Evolutionary conservation across 441 rosid species (phyloP).

Genomic region (Raphanus hybrid): DNA sequence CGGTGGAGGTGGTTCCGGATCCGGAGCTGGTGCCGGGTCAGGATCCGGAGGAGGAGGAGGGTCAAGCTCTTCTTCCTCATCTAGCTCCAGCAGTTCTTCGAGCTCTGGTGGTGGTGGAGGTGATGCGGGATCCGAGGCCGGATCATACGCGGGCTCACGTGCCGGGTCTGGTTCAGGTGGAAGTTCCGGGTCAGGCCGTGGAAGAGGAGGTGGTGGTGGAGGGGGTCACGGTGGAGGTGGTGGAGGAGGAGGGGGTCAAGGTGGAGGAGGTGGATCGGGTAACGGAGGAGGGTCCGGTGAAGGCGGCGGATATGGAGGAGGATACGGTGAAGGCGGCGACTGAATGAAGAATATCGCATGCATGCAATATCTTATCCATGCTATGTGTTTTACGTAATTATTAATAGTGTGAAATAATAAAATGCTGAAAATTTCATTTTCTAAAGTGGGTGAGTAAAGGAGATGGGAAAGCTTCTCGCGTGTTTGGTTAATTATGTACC

Average conservation of each 20-base stretch:
- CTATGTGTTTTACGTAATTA: constrained; percentile 22
- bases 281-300: constrained; percentile 47
- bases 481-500: constrained; percentile 17
- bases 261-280: constrained; percentile 51
- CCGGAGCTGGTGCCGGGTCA: constrained; percentile 66
- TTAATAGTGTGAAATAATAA: background rate
- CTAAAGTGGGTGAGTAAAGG: constrained; percentile 16
- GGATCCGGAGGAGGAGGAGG: constrained; percentile 58
- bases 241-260: constrained; percentile 45
- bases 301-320: constrained; percentile 51
- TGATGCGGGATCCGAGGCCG: constrained; percentile 66
- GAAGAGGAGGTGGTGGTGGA: constrained; percentile 36
- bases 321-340: constrained; percentile 49
- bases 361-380: constrained; percentile 25
- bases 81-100: constrained; percentile 54
- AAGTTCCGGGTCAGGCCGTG: constrained; percentile 34
- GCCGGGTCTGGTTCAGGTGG: constrained; percentile 55
- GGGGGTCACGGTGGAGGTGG: constrained; percentile 40
- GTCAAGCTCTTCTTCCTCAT: constrained; percentile 58
- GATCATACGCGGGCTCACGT: constrained; percentile 67
- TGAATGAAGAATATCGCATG: constrained; percentile 32
- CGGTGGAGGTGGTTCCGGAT: constrained; percentile 67
- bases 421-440: background rate
- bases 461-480: background rate
- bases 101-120: constrained; percentile 59